Conservation (phyloP, 2,329 filamentous ascomycete genomes). For the Curvularia sp. region DNA sequence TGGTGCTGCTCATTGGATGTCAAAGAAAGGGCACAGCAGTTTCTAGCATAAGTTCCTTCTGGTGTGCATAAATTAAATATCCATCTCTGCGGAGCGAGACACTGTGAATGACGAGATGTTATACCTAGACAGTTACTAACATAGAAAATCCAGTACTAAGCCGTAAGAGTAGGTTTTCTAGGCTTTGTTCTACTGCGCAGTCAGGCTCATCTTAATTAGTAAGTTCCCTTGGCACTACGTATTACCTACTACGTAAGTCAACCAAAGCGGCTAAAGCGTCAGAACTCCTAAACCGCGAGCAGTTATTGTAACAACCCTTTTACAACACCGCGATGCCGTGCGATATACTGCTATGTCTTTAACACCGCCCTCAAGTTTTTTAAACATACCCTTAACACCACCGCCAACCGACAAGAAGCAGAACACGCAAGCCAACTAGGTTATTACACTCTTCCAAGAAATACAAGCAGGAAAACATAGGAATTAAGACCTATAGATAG, state of each 20-base stretch:
- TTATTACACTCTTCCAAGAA: slow-evolving; percentile 29
- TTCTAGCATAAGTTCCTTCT: neutral
- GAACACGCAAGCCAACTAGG: slow-evolving; percentile 20
- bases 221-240: slow-evolving; percentile 10
- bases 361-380: slow-evolving; percentile 28
- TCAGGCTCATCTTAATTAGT: neutral
- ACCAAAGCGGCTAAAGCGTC: slow-evolving; percentile 11
- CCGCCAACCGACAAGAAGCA: slow-evolving; percentile 29
- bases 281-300: slow-evolving; percentile 1
- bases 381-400: slow-evolving; percentile 28
- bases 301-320: slow-evolving; percentile 5
- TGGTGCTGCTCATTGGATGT: neutral
- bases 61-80: neutral
- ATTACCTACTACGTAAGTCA: no score
- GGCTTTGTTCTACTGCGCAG: neutral
- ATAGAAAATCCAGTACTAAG: neutral
- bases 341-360: slow-evolving; percentile 24
- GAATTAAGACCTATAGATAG: slow-evolving; percentile 17
- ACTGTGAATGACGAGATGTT: neutral
- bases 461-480: slow-evolving; percentile 26
- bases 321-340: slow-evolving; percentile 21
- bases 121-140: neutral
- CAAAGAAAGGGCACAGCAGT: neutral
- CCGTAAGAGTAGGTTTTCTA: neutral
- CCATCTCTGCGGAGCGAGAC: neutral